Conservation (phyloP, 2,329 filamentous ascomycete species). For the Nemania sp. region DNA sequence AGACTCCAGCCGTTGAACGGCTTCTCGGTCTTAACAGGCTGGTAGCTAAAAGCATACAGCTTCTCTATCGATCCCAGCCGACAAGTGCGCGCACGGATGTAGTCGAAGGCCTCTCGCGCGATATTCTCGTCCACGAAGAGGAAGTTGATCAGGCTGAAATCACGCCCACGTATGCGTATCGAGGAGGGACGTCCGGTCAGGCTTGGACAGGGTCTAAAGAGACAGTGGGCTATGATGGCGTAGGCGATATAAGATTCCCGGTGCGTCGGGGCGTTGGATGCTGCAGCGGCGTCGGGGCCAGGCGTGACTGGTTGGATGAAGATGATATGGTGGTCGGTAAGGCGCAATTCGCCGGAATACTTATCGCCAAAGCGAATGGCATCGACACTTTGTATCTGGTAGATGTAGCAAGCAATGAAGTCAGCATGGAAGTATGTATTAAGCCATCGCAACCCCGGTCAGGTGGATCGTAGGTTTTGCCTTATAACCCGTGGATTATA, state of each 20-base stretch:
- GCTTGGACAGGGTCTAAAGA: conserved; percentile 72
- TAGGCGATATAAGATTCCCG: conserved; percentile 92
- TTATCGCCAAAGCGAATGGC: conserved; percentile 62
- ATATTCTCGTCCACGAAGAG: conserved; percentile 76
- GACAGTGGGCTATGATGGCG: conserved; percentile 84
- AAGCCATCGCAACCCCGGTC: no score
- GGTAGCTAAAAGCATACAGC: conserved; percentile 87
- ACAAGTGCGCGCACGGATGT: conserved; percentile 78
- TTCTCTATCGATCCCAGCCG: conserved; percentile 82
- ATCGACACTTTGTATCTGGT: conserved; percentile 64
- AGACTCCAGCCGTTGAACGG: conserved; percentile 78
- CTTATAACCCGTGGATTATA: no score
- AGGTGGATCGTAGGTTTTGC: no score
- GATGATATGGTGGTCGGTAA: conserved; percentile 65
- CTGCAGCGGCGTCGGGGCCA: conserved; percentile 26
- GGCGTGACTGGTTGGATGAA: conserved; percentile 35
- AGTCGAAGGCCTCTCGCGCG: conserved; percentile 85
- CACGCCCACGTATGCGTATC: conserved; percentile 85
- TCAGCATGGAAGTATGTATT: conserved; percentile 23
- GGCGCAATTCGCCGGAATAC: conserved; percentile 59
- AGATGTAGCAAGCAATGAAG: not conserved
- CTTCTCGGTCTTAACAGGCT: conserved; percentile 72
- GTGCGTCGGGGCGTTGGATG: conserved; percentile 35
- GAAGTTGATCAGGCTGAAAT: conserved; percentile 93
- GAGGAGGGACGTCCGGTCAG: conserved; percentile 73